Percentiles rank a stretch among this genome's conserved stretches.
Conservation (phyloP, 2,329 filamentous ascomycete species). For the Leptographium procerum region DNA sequence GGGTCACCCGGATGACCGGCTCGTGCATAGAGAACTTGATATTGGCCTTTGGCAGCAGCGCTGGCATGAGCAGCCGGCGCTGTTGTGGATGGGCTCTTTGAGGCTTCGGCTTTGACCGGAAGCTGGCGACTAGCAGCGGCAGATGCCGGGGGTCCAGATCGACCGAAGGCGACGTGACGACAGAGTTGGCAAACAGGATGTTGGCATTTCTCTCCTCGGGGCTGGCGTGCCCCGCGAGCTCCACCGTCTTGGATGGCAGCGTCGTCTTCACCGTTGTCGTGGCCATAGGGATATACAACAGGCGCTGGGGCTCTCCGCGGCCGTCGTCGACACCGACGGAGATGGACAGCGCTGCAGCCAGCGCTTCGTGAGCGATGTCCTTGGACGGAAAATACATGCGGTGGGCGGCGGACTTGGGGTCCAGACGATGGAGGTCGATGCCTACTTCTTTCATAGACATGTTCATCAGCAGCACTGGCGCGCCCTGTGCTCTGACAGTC, state of each 20-base stretch:
- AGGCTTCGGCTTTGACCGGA: slow-evolving; percentile 43
- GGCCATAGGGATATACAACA: slow-evolving; percentile 93
- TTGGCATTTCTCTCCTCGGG: slow-evolving; percentile 84
- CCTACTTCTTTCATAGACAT: slow-evolving; percentile 94
- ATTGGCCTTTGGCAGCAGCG: slow-evolving; percentile 84
- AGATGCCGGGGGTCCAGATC: slow-evolving; percentile 89
- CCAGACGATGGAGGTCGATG: slow-evolving; percentile 81
- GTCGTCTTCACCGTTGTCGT: slow-evolving; percentile 93
- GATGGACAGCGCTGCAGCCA: slow-evolving; percentile 84
- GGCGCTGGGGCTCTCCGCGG: slow-evolving; percentile 70
- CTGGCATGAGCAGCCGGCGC: slow-evolving; percentile 65
- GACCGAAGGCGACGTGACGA: slow-evolving; percentile 88
- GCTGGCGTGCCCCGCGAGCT: slow-evolving; percentile 60
- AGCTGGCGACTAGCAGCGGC: slow-evolving; percentile 68
- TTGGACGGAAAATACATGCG: slow-evolving; percentile 95
- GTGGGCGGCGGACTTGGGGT: slow-evolving; percentile 86
- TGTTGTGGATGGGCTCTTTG: slow-evolving; percentile 31
- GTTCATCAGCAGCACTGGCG: slow-evolving; percentile 64
- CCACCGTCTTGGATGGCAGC: slow-evolving; percentile 84
- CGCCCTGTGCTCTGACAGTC: slow-evolving; percentile 51
- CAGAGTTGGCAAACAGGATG: slow-evolving; percentile 89
- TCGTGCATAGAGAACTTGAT: slow-evolving; percentile 97
- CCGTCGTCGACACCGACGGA: slow-evolving; percentile 86
- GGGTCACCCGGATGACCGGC: slow-evolving; percentile 78
- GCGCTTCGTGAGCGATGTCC: slow-evolving; percentile 88